Evolutionary conservation across 306 rosid species (phyloP), one percentile per base, ranked within the genome.

Genomic region (Prunus campanulata): DNA sequence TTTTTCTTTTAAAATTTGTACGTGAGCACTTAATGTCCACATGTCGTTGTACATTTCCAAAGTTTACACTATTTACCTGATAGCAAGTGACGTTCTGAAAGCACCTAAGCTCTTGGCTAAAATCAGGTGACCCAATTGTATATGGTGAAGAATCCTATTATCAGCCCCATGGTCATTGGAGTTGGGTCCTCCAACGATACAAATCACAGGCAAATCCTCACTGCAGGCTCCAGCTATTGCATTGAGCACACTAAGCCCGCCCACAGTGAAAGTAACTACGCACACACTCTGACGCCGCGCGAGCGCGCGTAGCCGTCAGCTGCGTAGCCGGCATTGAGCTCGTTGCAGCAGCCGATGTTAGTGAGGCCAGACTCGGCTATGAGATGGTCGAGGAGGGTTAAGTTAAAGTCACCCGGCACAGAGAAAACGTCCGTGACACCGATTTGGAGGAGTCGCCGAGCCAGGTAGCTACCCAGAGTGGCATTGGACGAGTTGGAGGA

Each of bases 231-330:
- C 97, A 6, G 97, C 99, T 2, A 95, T 87, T 3, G 97, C 96
- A 74, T 95, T 95, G 29, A 95, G 72, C 0, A 90, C 85, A 56
- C 99, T 95, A 3, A 95, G 93, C 0, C 97, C 96, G 0, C 97
- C 97, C 0, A 95, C 97, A 0, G 88, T 84, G 84, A 95, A 95
- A 0, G 97, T 92, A 0, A 95, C 99, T 0, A 80, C 97, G 8
- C 99, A 95, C 3, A 97, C 92, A n/a, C n/a, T n/a, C n/a, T n/a
- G n/a, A 95, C 97, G 13, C 99, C 97, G 0, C 97, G 92, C 0
- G 88, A 80, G 3, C 97, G 79, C 0, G 97, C 97, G 46, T 87
- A 90, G 3, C 99, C 99, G n/a, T 95, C 99, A 0, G 99, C 96
- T 0, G 99, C 97, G 62, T 95, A 95, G 0, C 96, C 99, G 1